Evolutionary conservation across 2,329 filamentous ascomycete genomes (phyloP).

Genomic region (Chrysoporthe puriensis): DNA sequence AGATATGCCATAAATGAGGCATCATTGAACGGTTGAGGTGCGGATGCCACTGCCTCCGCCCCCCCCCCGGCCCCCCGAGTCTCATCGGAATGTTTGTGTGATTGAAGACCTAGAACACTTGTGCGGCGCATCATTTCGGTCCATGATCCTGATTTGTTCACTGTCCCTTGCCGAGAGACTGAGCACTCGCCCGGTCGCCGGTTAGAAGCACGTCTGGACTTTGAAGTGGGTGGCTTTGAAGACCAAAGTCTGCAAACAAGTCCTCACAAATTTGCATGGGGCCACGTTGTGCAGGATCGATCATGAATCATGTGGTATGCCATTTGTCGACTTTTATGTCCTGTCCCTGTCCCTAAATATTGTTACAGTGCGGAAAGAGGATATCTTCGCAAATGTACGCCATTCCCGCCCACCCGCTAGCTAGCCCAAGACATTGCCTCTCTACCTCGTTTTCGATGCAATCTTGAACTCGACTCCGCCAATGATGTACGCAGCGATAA

Average conservation of each 20-base stretch:
- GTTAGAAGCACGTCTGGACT: neutral
- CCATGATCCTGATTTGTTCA: neutral
- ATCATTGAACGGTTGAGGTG: neutral
- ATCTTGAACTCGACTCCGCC: constrained; percentile 84
- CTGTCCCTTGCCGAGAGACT: neutral
- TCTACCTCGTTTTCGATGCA: constrained; percentile 44
- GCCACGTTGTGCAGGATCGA: neutral
- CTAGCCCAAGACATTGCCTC: neutral
- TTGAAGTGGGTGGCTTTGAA: neutral
- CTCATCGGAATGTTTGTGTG: neutral
- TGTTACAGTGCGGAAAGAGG: constrained; percentile 20
- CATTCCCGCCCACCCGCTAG: neutral
- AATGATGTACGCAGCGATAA: constrained; percentile 73
- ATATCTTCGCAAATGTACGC: constrained; percentile 4
- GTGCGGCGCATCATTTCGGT: neutral
- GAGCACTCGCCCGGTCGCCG: neutral
- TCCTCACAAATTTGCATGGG: neutral
- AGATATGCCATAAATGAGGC: neutral
- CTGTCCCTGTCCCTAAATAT: constrained; percentile 15
- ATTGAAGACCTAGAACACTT: neutral
- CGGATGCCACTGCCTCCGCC: neutral
- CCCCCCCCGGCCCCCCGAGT: neutral
- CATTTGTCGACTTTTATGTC: constrained; percentile 19
- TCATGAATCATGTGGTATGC: constrained; percentile 20
- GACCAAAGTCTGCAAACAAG: neutral